Conservation (phyloP, 768 basidiomycete species). For the Dacryopinax spathularia region DNA sequence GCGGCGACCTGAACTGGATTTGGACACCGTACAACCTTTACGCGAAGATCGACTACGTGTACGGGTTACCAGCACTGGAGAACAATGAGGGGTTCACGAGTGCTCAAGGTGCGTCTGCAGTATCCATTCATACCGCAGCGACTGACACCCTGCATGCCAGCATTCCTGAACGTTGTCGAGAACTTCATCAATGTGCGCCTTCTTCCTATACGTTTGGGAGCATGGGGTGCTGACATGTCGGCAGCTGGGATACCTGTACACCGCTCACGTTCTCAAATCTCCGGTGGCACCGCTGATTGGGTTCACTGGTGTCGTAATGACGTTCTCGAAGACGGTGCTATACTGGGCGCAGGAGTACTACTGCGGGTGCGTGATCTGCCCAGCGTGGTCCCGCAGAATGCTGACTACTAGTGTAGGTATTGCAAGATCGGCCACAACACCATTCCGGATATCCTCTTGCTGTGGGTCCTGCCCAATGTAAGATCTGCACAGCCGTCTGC, state of each 20-base stretch:
- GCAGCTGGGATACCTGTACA: conserved; percentile 51
- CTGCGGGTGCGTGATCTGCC: conserved; percentile 27
- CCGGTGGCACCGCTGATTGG: conserved; percentile 61
- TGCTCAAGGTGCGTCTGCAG: conserved; percentile 55
- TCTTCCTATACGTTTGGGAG: background rate
- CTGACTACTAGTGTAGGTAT: conserved; percentile 25
- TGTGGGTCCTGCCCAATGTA: conserved; percentile 70
- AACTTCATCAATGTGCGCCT: conserved; percentile 44
- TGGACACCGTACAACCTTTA: conserved; percentile 75
- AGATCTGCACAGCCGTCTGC: conserved; percentile 9
- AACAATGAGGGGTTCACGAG: conserved; percentile 65
- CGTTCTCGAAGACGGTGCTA: conserved; percentile 70
- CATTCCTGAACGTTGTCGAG: conserved; percentile 66
- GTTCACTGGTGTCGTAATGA: conserved; percentile 59
- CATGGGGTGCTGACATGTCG: background rate
- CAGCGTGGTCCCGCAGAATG: background rate
- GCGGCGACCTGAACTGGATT: conserved; percentile 83
- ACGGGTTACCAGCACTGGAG: conserved; percentile 53
- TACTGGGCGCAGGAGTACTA: conserved; percentile 71
- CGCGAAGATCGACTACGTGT: conserved; percentile 52
- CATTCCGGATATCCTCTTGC: conserved; percentile 33
- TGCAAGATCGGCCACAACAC: conserved; percentile 68
- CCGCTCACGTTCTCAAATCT: conserved; percentile 44
- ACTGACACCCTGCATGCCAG: conserved; percentile 27
- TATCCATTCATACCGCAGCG: background rate